A percentile compares a stretch with the other conserved stretches of the same genome.
Conservation (phyloP, 2,329 filamentous ascomycete species). For the Harringtonia lauricola region DNA sequence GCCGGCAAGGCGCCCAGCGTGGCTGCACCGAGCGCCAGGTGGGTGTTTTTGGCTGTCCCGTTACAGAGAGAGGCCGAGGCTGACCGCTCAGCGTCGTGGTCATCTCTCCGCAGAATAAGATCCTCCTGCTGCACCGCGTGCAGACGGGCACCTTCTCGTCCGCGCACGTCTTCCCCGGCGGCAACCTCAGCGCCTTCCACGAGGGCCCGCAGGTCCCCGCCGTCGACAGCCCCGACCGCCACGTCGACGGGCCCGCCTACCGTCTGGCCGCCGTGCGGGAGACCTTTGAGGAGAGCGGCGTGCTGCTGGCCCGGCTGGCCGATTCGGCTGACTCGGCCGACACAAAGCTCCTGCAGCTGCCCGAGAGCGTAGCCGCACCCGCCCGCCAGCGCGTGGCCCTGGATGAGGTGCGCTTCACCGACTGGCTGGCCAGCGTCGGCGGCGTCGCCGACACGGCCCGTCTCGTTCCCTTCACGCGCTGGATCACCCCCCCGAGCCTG, state of each 20-base stretch:
- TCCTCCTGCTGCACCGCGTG: constrained; percentile 80
- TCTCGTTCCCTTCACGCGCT: constrained; percentile 79
- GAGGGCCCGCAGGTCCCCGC: constrained; percentile 48
- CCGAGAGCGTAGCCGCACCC: constrained; percentile 44
- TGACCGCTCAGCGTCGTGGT: constrained; percentile 61
- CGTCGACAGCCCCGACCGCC: constrained; percentile 39
- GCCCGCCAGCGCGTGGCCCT: constrained; percentile 59
- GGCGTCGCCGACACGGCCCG: constrained; percentile 57
- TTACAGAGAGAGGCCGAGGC: not conserved
- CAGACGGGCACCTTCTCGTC: constrained; percentile 75
- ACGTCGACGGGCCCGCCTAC: constrained; percentile 63
- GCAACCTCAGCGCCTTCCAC: constrained; percentile 66
- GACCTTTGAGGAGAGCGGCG: constrained; percentile 91
- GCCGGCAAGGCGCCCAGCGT: no score
- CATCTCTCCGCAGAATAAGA: constrained; percentile 75
- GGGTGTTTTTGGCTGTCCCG: no score
- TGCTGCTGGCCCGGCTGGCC: constrained; percentile 51
- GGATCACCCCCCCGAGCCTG: constrained; percentile 70
- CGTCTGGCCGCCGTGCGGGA: constrained; percentile 78
- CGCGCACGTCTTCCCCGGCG: constrained; percentile 91
- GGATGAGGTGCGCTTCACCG: constrained; percentile 51
- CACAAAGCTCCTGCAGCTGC: constrained; percentile 47
- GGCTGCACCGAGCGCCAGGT: no score
- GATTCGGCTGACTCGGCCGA: not conserved
- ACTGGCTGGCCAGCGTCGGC: constrained; percentile 49